Conservation (phyloP, 768 basidiomycete genomes). For the Boletus barrowsii region DNA sequence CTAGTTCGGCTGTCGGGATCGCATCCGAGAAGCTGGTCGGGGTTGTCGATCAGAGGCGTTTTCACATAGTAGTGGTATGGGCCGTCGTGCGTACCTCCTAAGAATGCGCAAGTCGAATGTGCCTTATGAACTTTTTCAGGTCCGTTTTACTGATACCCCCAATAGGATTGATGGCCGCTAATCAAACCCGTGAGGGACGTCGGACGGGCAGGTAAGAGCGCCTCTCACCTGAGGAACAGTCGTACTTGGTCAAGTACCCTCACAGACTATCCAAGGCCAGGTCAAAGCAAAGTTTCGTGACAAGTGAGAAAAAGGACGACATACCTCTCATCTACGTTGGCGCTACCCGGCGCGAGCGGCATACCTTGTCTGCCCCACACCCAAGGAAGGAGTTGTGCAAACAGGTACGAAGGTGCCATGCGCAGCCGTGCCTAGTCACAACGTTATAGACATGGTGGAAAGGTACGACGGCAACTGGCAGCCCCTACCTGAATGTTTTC, state of each 20-base stretch:
- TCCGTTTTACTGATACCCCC: constrained; percentile 98
- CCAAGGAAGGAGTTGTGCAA: constrained; percentile 93
- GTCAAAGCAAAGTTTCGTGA: not conserved
- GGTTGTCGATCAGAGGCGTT: not conserved
- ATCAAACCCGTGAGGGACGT: not conserved
- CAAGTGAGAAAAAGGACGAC: not conserved
- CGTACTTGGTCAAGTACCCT: constrained; percentile 97
- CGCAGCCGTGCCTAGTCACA: constrained; percentile 87
- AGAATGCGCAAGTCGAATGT: constrained; percentile 86
- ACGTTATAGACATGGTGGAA: not conserved
- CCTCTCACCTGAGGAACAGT: constrained; percentile 78
- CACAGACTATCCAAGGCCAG: constrained; percentile 56
- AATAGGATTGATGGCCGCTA: constrained; percentile 97
- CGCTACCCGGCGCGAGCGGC: constrained; percentile 89
- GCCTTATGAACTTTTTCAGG: constrained; percentile 87
- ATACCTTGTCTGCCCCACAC: constrained; percentile 81
- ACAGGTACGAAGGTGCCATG: constrained; percentile 94
- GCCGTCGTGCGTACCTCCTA: constrained; percentile 46
- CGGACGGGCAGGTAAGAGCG: not conserved
- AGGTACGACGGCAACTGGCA: not conserved
- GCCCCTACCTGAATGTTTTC: constrained; percentile 87
- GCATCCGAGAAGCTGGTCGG: constrained; percentile 78
- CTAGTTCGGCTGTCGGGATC: constrained; percentile 92
- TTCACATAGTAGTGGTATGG: not conserved
- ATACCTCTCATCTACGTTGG: constrained; percentile 97